These are phyloP conservation scores for Ophiorrhiza pumila DNA, from an alignment of 257 asterid genomes.

Conservation along the genomic window DNA sequence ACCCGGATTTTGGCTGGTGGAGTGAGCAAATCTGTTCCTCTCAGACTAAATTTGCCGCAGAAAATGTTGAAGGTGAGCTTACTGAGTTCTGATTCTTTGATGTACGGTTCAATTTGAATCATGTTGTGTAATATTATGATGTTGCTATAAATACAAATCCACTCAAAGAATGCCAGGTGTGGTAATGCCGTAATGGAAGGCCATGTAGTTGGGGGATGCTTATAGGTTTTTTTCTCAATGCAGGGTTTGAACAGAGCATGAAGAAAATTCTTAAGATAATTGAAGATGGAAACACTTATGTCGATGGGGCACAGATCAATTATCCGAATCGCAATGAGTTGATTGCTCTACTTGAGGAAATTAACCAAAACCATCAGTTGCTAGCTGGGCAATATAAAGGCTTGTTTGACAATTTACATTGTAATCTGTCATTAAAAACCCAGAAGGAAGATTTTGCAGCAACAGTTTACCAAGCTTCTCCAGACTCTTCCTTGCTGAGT, in stretches of 20 bases:
- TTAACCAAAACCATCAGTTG: conserved; percentile 45
- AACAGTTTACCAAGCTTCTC: conserved; percentile 14
- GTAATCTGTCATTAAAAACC: conserved; percentile 6
- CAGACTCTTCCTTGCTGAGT: conserved; percentile 33
- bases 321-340: conserved; percentile 33
- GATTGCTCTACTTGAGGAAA: conserved; percentile 46
- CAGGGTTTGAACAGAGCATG: conserved; percentile 55
- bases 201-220: neutral
- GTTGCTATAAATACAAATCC: neutral
- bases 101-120: neutral
- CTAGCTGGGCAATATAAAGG: conserved; percentile 45
- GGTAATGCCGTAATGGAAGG: neutral
- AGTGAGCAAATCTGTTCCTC: neutral
- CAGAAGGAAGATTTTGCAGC: conserved; percentile 24
- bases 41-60: conserved; percentile 42
- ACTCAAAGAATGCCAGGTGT: neutral
- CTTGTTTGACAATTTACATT: conserved; percentile 25
- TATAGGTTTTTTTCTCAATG: conserved; percentile 11
- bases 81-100: neutral
- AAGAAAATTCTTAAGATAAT: conserved; percentile 42
- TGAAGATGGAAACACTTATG: conserved; percentile 24
- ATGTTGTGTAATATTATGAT: neutral
- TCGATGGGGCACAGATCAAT: conserved; percentile 20
- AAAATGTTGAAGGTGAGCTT: conserved; percentile 50
- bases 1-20: neutral